phyloP scores from a whole-genome alignment of 2,329 filamentous ascomycete species.

The Xylariaceae sp. region DNA sequence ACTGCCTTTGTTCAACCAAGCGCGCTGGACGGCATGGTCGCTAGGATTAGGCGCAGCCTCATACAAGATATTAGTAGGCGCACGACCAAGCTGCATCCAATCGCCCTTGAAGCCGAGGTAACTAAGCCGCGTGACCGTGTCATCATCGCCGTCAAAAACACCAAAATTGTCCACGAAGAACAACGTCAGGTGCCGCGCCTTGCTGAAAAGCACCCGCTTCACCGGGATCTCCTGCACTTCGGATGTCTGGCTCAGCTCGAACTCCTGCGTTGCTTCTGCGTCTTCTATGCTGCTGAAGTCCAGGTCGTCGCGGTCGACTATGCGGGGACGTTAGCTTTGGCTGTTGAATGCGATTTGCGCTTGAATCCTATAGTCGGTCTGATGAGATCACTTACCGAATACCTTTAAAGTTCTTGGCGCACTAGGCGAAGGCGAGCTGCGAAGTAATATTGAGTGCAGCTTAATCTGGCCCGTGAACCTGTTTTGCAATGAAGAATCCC shows the following conservation, averaged over 20 bases:
- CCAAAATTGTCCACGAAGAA: slow-evolving; percentile 93
- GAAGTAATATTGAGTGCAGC: slow-evolving; percentile 82
- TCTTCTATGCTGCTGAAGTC: slow-evolving; percentile 78
- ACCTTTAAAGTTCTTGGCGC: slow-evolving; percentile 82
- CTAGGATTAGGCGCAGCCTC: slow-evolving; percentile 88
- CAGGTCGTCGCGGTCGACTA: slow-evolving; percentile 73
- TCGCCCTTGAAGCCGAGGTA: slow-evolving; percentile 94
- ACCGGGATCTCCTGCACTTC: slow-evolving; percentile 79
- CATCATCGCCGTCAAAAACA: slow-evolving; percentile 33
- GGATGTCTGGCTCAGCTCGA: slow-evolving; percentile 67
- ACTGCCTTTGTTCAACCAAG: slow-evolving; percentile 19
- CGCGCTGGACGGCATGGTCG: slow-evolving; percentile 71
- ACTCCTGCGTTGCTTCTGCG: slow-evolving; percentile 67
- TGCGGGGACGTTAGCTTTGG: not conserved
- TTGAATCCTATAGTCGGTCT: not conserved
- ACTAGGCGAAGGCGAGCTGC: slow-evolving; percentile 64
- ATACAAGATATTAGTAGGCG: slow-evolving; percentile 83
- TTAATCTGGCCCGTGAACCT: slow-evolving; percentile 94
- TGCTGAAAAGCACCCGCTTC: slow-evolving; percentile 82
- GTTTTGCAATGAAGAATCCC: not conserved
- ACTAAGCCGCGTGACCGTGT: slow-evolving; percentile 68
- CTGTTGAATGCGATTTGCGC: not conserved
- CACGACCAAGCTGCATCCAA: slow-evolving; percentile 80
- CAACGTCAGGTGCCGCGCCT: slow-evolving; percentile 73
- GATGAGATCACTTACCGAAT: slow-evolving; percentile 45